Evolutionary conservation across 2,329 filamentous ascomycete species (phyloP), one percentile per base, ranked within the genome.

Genomic region (Bertia moriformis): DNA sequence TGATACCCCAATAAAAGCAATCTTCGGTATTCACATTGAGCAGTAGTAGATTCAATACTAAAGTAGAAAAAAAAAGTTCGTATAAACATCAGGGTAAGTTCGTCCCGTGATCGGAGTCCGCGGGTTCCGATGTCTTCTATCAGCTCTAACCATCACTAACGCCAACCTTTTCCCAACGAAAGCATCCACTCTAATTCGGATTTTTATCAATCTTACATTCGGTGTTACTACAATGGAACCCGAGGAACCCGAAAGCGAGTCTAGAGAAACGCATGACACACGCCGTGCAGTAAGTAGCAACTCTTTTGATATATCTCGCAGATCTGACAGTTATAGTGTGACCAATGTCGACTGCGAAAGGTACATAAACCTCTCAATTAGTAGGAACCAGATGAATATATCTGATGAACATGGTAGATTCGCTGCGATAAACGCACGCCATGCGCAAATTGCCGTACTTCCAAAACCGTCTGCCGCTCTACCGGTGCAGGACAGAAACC

Each of bases 401-500:
- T 27, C 14, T 19, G 39, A n/a, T 19, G 19, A 20, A 27, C 7
- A 27, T 46, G 27, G 30, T 45, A 75, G 71, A 71, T 74, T 41
- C 67, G 69, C 37, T 75, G 71, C 48, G 69, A 74, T 49, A 73
- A 71, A 51, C 66, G 70, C 30, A 65, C 62, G 44, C 71, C 71
- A 18, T 75, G 71, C 50, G 67, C 69, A 39, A 74, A 73, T 47
- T 75, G 71, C 48, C 62, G 65, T 22, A 69, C 62, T 18, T 66
- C 69, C 19, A 66, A 65, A 44, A 60, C 70, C 5, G 49, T 59
- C 12, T 75, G 71, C 48, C 71, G 66, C 42, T 73, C 68, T 3
- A 71, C 67, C 0, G 69, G 70, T 3, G 56, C 61, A 12, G 66
- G 66, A 4, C 69, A 73, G 48, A 64, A 67, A 42, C 66, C 68